Percentiles rank a stretch among this genome's conserved stretches.
Conservation (phyloP, 164 flowering plant genomes). For the Litsea cubeba region DNA sequence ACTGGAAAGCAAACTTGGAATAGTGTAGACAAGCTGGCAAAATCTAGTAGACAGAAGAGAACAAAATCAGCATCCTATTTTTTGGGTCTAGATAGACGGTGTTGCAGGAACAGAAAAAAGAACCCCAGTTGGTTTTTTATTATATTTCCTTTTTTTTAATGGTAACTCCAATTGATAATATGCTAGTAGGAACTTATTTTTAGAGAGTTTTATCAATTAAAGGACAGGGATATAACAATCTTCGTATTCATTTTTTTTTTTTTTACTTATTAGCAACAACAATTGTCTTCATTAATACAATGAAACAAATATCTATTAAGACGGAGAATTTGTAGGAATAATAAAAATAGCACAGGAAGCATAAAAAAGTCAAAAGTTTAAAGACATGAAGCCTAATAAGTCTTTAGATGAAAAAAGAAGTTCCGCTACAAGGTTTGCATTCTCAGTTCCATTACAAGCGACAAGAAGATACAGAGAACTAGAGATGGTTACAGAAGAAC, state of each 20-base stretch:
- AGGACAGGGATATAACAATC: no score
- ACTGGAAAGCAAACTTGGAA: slow-evolving; percentile 50
- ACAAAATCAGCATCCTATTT: neutral
- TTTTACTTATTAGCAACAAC: no score
- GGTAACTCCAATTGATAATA: neutral
- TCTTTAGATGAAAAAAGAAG: neutral
- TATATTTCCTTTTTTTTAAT: no score
- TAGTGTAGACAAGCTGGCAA: slow-evolving; percentile 22
- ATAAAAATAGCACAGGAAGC: neutral
- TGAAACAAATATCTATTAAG: neutral
- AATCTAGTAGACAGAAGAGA: slow-evolving; percentile 21
- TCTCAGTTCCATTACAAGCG: no score
- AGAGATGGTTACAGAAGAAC: no score
- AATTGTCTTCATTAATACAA: neutral
- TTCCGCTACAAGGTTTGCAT: neutral
- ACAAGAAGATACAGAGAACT: no score
- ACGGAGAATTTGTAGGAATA: neutral
- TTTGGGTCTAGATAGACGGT: no score
- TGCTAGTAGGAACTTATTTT: neutral
- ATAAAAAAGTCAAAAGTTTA: neutral
- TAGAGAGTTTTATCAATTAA: no score
- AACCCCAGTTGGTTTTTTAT: no score
- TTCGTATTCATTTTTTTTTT: no score
- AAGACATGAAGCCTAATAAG: neutral
- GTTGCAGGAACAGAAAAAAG: no score